Percentiles rank a stretch among this genome's conserved stretches.
Conservation (phyloP, 805 yeast genomes). For the Osmozyma mogii region DNA sequence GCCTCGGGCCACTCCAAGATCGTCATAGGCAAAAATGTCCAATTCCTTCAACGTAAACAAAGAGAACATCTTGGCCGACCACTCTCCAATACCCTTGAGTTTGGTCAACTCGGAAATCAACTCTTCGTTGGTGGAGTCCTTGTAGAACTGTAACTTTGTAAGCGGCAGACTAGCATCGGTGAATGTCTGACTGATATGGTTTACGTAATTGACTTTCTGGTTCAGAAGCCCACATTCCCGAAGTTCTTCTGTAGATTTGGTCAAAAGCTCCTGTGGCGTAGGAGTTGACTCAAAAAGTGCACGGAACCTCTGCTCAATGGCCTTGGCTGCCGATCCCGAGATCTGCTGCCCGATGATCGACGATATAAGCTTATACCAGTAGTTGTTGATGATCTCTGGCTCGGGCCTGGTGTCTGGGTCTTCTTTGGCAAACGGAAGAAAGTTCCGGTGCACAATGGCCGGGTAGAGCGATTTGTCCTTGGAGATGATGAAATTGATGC, state of each 20-base stretch:
- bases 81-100: conserved; percentile 68
- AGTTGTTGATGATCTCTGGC: conserved; percentile 16
- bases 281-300: conserved; percentile 36
- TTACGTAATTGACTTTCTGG: conserved; percentile 58
- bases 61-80: conserved; percentile 89
- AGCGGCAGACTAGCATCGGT: conserved; percentile 28
- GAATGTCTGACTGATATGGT: conserved; percentile 47
- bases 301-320: conserved; percentile 46
- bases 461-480: conserved; percentile 30
- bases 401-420: conserved; percentile 2
- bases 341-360: conserved; percentile 65
- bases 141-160: conserved; percentile 29
- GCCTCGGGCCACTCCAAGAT: conserved; percentile 82
- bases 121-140: conserved; percentile 31
- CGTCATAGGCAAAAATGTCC: conserved; percentile 71
- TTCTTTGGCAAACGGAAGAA: conserved; percentile 14
- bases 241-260: conserved; percentile 38
- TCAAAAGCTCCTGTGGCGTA: conserved; percentile 39
- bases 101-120: conserved; percentile 40
- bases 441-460: conserved; percentile 21
- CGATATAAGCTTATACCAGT: conserved; percentile 30
- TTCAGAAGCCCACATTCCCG: conserved; percentile 61
- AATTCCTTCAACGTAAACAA: conserved; percentile 57
- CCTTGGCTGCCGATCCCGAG: conserved; percentile 71
- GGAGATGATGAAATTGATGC: conserved; percentile 20